Evolutionary conservation across 495 filamentous ascomycete genomes (phyloP), one percentile per base, ranked within the genome.

Genomic region (Penicillium steckii): DNA sequence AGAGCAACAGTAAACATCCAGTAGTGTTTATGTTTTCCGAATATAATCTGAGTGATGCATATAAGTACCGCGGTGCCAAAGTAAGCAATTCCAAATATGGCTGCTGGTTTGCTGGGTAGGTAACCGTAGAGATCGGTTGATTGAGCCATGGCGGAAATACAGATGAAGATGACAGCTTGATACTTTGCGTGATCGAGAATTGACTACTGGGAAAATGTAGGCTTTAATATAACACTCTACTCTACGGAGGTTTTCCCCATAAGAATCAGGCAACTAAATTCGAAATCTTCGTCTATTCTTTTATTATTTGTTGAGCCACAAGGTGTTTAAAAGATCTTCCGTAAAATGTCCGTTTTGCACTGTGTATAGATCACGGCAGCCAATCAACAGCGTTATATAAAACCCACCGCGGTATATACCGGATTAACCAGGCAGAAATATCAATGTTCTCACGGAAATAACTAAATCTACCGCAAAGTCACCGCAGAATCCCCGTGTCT

Each of bases 1-100:
- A 50, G 48, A 5, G 24, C 48, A 44, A 50, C 5, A 12, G 48
- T 50, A 4, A 26, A 8, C 35, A 50, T 50, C 48, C 48, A 50
- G 38, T 44, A 50, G 26, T 50, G 48, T 18, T 19, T 29, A 26
- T 44, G 33, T 18, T 4, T 21, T n/a, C 48, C 48, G 41, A 50
- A 43, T 1, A 43, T 43, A 4, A 44, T 43, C n/a, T 50, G 48
- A 21, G 25, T 17, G 2, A 26, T 25, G 19, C 37, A 43, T 44
- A 18, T 12, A 26, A 50, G 27, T 12, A 26, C 10, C n/a, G 24
- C 4, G 8, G 25, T 24, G 13, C 48, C 24, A 44, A 50, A 50
- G 21, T 32, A 50, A 2, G 21, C 15, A 17, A 43, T 44, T 2
- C 37, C 48, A 32, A 50, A 50, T 12, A 50, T 13, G 2, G 48